Evolutionary conservation across 768 basidiomycete genomes (phyloP).

Genomic region (Lyophyllum decastes): DNA sequence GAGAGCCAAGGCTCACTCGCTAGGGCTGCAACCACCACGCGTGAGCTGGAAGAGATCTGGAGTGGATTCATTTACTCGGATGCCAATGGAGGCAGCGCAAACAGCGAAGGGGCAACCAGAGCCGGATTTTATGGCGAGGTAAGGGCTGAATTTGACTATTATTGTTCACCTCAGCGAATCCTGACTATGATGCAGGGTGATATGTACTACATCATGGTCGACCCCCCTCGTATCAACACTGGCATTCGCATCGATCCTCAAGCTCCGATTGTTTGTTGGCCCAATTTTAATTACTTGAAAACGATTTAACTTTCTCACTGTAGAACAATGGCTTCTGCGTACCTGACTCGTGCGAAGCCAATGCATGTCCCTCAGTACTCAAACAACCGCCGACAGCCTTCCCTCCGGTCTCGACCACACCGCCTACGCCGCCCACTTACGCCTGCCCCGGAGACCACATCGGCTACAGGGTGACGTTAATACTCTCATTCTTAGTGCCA

Average conservation of each 20-base stretch:
- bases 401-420: slow-evolving; percentile 16
- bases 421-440: slow-evolving; percentile 20
- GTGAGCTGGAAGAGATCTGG: slow-evolving; percentile 18
- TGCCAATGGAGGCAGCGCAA: slow-evolving; percentile 25
- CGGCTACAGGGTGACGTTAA: slow-evolving; percentile 26
- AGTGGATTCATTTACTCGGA: slow-evolving; percentile 28
- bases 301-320: neutral
- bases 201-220: slow-evolving; percentile 32
- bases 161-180: neutral
- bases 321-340: slow-evolving; percentile 22
- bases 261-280: slow-evolving; percentile 18
- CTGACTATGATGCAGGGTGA: slow-evolving; percentile 11
- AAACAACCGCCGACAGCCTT: slow-evolving; percentile 21
- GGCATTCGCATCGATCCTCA: slow-evolving; percentile 31
- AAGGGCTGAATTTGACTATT: neutral
- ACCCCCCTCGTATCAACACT: slow-evolving; percentile 28
- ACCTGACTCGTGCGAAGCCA: slow-evolving; percentile 20
- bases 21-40: neutral
- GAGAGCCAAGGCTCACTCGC: slow-evolving; percentile 9
- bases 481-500: neutral
- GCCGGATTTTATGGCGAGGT: slow-evolving; percentile 30
- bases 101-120: slow-evolving; percentile 23
- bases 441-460: slow-evolving; percentile 19
- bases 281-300: neutral
- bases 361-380: slow-evolving; percentile 20